Base-by-base conservation (phyloP, 176 grass and related monocot species). In the Paspalum vaginatum region DNA sequence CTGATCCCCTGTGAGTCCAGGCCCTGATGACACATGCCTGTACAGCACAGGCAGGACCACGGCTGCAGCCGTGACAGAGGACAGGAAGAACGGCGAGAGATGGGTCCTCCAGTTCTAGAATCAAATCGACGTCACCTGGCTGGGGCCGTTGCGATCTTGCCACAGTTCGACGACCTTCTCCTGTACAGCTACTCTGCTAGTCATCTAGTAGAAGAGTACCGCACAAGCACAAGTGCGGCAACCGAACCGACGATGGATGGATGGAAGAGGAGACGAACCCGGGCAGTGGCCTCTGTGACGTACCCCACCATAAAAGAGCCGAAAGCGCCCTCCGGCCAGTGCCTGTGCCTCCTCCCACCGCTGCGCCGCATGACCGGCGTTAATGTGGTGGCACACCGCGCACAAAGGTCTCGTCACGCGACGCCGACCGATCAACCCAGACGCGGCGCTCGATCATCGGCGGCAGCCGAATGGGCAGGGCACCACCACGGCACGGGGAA, bases 321-420 rank as follows among this genome's bases (percentile, higher is more conserved):
- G n/a, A n/a, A n/a, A n/a, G n/a, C n/a, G n/a, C n/a, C n/a, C n/a
- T n/a, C n/a, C n/a, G n/a, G n/a, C n/a, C n/a, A n/a, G n/a, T n/a
- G n/a, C n/a, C n/a, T n/a, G n/a, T n/a, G n/a, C n/a, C 55, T 8
- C 53, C 20, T 7, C 44, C 37, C 60, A 27, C 60, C 69, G 46
- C 46, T 4, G 15, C 3, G 32, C 40, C 42, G 62, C 8, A 39
- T 73, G 46, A 65, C 18, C 74, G 64, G 27, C 54, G 54, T 71
- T 71, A 44, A 53, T 32, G 27, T 9, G 57, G 21, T 14, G 32
- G 16, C 15, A 22, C 32, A 32, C 1, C 32, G 65, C 44, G 65
- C 74, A 53, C 83, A 79, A 85, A 62, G 56, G 38, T 79, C 75
- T 32, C 55, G n/a, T 77, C 74, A 58, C n/a, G 25, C 6, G 43